Conservation (phyloP, 108 stramenopile genomes). For the Ochromonas danica region DNA sequence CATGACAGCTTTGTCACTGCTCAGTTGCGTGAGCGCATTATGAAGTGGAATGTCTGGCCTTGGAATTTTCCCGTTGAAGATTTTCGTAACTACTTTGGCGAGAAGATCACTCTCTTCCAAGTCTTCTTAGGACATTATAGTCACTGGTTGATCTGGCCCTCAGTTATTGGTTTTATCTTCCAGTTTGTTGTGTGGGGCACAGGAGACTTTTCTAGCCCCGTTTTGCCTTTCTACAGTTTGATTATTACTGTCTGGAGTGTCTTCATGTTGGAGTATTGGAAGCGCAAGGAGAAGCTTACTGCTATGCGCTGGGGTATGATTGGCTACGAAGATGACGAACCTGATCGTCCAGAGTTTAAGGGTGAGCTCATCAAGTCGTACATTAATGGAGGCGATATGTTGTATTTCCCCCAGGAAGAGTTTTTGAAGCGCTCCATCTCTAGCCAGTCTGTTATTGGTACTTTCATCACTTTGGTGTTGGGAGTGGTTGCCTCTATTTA, state of each 20-base stretch:
- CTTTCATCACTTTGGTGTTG: constrained; percentile 65
- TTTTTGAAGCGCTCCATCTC: constrained; percentile 72
- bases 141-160: constrained; percentile 40
- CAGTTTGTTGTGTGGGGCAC: constrained; percentile 37
- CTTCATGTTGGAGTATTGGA: constrained; percentile 83
- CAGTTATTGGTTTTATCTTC: constrained; percentile 32
- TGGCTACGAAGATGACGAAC: constrained; percentile 84
- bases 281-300: constrained; percentile 69
- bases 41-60: constrained; percentile 36
- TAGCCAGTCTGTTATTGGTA: constrained; percentile 71
- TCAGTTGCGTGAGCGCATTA: constrained; percentile 33
- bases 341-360: constrained; percentile 81
- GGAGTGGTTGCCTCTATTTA: constrained; percentile 60
- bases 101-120: constrained; percentile 46
- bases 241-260: constrained; percentile 88
- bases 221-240: constrained; percentile 48
- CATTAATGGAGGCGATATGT: constrained; percentile 72
- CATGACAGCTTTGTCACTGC: constrained; percentile 40
- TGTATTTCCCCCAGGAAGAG: constrained; percentile 79
- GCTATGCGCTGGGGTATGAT: constrained; percentile 84
- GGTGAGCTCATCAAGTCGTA: constrained; percentile 66
- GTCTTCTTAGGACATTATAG: constrained; percentile 50
- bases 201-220: constrained; percentile 3
- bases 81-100: constrained; percentile 46
- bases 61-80: constrained; percentile 47